A percentile compares a stretch with the other conserved stretches of the same genome.
Conservation (phyloP, 805 yeast genomes). For the Saccharomycopsis fibuligera region DNA sequence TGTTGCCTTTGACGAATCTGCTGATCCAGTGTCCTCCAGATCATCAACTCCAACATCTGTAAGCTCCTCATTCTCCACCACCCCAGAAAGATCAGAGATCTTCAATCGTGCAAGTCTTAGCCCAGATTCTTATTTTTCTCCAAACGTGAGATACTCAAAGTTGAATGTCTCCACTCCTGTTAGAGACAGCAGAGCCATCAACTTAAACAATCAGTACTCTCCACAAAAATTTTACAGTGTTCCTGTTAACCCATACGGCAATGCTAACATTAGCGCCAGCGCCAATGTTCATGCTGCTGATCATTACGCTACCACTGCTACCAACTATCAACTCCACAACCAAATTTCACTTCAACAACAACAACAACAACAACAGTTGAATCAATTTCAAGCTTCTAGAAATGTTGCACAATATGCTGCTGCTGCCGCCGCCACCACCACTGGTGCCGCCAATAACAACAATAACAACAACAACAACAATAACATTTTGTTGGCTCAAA, state of each 20-base stretch:
- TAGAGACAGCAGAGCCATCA: neutral
- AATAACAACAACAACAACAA: neutral
- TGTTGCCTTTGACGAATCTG: constrained; percentile 8
- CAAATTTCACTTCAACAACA: neutral
- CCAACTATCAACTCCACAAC: neutral
- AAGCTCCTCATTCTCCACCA: constrained; percentile 11
- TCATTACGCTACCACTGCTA: constrained; percentile 14
- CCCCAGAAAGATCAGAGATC: constrained; percentile 13
- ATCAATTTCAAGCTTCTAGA: neutral
- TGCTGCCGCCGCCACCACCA: neutral
- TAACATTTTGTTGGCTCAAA: neutral
- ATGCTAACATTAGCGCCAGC: constrained; percentile 1
- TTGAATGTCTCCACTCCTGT: constrained; percentile 1
- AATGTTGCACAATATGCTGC: neutral
- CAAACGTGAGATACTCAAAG: neutral
- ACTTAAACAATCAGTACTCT: constrained; percentile 1
- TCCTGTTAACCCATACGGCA: neutral
- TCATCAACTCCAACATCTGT: constrained; percentile 14
- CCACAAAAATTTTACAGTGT: constrained; percentile 1
- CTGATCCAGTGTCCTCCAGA: neutral
- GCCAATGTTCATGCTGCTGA: constrained; percentile 7
- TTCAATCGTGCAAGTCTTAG: neutral
- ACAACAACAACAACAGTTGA: neutral
- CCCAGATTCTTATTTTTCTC: neutral
- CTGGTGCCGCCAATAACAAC: neutral